Evolutionary conservation across 192 early-diverging fungal genomes (phyloP).

Genomic region (Dissophora ornata): DNA sequence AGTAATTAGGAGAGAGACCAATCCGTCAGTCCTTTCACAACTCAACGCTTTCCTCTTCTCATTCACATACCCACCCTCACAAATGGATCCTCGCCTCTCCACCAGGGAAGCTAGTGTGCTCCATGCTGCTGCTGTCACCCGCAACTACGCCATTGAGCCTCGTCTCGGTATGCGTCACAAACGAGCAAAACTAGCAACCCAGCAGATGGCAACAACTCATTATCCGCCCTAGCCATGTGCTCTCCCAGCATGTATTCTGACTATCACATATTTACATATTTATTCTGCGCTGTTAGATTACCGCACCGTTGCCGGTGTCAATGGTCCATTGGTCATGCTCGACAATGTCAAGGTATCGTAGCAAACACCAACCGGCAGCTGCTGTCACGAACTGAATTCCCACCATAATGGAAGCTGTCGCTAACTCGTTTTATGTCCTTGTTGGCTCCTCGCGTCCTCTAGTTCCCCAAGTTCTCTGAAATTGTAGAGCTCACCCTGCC

Average conservation of each 20-base stretch:
- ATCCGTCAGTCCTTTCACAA: not conserved
- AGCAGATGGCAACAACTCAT: no score
- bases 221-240: no score
- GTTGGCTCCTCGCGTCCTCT: not conserved
- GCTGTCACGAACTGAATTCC: no score
- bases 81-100: constrained; percentile 52
- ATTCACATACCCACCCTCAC: not conserved
- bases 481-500: constrained; percentile 98
- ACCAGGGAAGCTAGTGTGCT: constrained; percentile 79
- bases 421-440: not conserved
- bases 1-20: not conserved
- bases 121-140: constrained; percentile 88
- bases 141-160: constrained; percentile 87
- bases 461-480: constrained; percentile 97
- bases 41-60: not conserved
- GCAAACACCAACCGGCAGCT: no score
- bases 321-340: constrained; percentile 97
- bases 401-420: not conserved
- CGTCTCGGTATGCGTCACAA: constrained; percentile 74
- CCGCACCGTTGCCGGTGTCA: constrained; percentile 96
- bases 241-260: not conserved
- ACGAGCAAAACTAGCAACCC: no score
- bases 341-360: constrained; percentile 98
- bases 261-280: not conserved
- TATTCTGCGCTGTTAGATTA: constrained; percentile 83